Evolutionary conservation across 1,139 yeast species (phyloP).

Genomic region (Nematodospora anomalae): DNA sequence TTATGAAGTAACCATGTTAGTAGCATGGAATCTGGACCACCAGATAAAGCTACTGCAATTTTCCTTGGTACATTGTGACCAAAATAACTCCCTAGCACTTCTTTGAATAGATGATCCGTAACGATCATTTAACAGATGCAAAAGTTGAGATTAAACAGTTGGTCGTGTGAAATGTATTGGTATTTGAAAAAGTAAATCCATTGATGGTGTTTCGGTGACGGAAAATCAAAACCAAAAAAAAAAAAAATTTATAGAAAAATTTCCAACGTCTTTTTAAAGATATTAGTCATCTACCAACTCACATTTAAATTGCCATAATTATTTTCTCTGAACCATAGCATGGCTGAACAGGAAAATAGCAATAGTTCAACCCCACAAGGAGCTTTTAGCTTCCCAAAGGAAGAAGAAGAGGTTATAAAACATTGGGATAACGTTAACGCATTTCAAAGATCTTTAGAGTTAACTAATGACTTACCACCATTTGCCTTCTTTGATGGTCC

Average conservation of each 20-base stretch:
- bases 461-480: constrained; percentile 81
- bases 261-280: not conserved
- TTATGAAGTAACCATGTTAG: constrained; percentile 47
- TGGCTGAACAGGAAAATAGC: constrained; percentile 26
- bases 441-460: constrained; percentile 79
- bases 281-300: constrained; percentile 6
- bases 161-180: constrained; percentile 7
- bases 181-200: not conserved
- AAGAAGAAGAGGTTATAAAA: constrained; percentile 77
- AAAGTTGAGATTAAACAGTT: not conserved
- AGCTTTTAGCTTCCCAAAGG: constrained; percentile 72
- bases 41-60: constrained; percentile 58
- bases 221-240: too few species aligned
- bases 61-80: constrained; percentile 15
- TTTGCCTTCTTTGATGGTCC: constrained; percentile 98
- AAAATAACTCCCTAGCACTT: constrained; percentile 9
- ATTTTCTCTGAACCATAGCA: constrained; percentile 12
- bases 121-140: constrained; percentile 7
- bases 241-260: constrained; percentile 4
- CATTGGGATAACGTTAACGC: constrained; percentile 93
- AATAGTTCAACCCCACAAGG: constrained; percentile 15
- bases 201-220: constrained; percentile 1
- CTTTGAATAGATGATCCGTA: constrained; percentile 5
- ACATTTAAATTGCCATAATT: not conserved
- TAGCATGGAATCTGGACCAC: constrained; percentile 83